phyloP scores from a whole-genome alignment of 1,139 yeast species.

The Debaryomyces subglobosus region DNA sequence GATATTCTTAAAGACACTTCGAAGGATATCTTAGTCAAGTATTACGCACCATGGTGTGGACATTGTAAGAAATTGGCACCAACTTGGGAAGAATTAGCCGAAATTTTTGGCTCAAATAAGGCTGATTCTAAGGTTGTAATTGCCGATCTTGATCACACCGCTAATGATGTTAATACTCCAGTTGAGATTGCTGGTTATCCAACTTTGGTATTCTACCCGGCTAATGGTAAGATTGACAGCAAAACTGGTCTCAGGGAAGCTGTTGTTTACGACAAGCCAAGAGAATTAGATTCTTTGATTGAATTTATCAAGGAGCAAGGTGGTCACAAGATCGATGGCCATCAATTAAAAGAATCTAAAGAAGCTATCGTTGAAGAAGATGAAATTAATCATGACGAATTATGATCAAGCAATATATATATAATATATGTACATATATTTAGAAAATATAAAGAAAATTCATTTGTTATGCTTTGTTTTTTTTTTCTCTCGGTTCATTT shows the following conservation, averaged over 20 bases:
- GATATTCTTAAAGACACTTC: conserved; percentile 64
- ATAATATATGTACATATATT: conserved; percentile 4
- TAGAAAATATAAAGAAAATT: neutral
- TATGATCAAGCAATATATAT: conserved; percentile 23
- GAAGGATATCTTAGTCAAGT: conserved; percentile 90
- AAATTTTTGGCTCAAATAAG: conserved; percentile 55
- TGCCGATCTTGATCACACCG: conserved; percentile 89
- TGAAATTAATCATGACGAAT: conserved; percentile 46
- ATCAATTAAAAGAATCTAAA: conserved; percentile 27
- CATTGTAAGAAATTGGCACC: conserved; percentile 98
- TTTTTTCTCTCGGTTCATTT: neutral
- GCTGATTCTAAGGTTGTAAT: conserved; percentile 59
- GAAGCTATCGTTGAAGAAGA: conserved; percentile 37
- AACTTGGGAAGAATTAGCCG: conserved; percentile 84
- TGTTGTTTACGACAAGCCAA: conserved; percentile 65
- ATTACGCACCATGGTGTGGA: conserved; percentile 99
- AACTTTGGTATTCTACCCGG: conserved; percentile 89
- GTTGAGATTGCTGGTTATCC: conserved; percentile 85
- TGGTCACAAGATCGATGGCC: conserved; percentile 59
- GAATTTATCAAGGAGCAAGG: conserved; percentile 71
- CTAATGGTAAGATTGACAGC: conserved; percentile 71
- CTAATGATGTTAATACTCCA: conserved; percentile 79
- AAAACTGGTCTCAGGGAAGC: conserved; percentile 61
- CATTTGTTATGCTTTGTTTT: neutral
- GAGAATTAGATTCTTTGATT: conserved; percentile 75